phyloP scores from a whole-genome alignment of 805 yeast species.

The Saturnispora mendoncae region DNA sequence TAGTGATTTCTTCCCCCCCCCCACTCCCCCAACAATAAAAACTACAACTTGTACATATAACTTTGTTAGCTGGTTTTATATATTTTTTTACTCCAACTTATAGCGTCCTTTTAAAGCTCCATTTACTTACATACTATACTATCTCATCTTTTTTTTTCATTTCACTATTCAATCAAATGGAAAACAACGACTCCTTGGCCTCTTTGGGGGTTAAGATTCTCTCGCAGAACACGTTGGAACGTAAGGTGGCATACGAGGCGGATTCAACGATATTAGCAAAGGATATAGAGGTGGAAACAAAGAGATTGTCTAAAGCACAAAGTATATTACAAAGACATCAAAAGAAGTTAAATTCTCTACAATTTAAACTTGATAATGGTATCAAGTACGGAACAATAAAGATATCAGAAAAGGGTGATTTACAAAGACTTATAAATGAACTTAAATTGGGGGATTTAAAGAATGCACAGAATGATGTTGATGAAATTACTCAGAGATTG shows the following conservation, averaged over 20 bases:
- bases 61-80: background rate
- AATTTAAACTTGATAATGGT: conserved; percentile 41
- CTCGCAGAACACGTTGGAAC: conserved; percentile 76
- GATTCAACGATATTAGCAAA: conserved; percentile 49
- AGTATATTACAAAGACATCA: conserved; percentile 37
- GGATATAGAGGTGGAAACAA: conserved; percentile 65
- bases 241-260: conserved; percentile 61
- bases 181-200: conserved; percentile 20
- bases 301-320: conserved; percentile 61
- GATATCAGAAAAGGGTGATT: conserved; percentile 52
- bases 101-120: no score
- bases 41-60: background rate
- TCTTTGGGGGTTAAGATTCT: conserved; percentile 50
- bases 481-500: conserved; percentile 44
- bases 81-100: background rate
- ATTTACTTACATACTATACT: background rate
- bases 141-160: background rate
- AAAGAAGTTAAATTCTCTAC: conserved; percentile 38
- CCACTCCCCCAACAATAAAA: no score
- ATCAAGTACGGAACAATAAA: conserved; percentile 32
- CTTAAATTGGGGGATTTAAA: conserved; percentile 42
- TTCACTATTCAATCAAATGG: conserved; percentile 4
- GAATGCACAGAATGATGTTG: conserved; percentile 50
- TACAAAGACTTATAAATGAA: conserved; percentile 45
- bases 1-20: no score